These are phyloP conservation scores for Mucor indicus DNA, from an alignment of 371 early-diverging fungal species.

Conservation along the genomic window DNA sequence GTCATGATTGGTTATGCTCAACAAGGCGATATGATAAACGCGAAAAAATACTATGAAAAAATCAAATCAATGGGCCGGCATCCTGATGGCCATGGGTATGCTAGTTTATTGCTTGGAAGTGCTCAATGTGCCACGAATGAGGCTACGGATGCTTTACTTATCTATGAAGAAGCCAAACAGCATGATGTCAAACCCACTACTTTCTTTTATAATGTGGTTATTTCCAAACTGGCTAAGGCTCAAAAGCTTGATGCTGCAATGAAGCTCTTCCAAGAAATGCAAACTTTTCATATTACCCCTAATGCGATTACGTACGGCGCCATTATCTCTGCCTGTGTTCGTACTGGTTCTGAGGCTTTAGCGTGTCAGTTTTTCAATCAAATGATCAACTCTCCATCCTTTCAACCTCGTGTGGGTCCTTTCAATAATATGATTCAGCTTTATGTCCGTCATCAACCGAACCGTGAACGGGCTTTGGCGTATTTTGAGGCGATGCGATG, in stretches of 20 bases:
- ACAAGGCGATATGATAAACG: constrained; percentile 48
- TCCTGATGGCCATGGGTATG: constrained; percentile 53
- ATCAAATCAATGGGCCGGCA: constrained; percentile 42
- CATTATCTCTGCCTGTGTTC: constrained; percentile 60
- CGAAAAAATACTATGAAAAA: constrained; percentile 54
- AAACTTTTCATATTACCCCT: constrained; percentile 39
- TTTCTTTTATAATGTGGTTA: constrained; percentile 65
- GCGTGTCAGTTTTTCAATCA: constrained; percentile 51
- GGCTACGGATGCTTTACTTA: constrained; percentile 50
- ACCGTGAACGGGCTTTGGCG: constrained; percentile 48
- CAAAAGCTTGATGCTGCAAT: constrained; percentile 58
- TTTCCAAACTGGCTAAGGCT: constrained; percentile 61
- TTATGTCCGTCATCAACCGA: constrained; percentile 58
- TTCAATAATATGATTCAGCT: constrained; percentile 69
- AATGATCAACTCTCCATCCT: constrained; percentile 48
- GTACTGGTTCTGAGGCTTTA: constrained; percentile 54
- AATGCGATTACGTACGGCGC: constrained; percentile 64
- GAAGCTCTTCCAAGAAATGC: constrained; percentile 62
- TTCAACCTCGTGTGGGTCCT: constrained; percentile 55
- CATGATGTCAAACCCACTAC: constrained; percentile 57
- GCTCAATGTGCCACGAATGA: constrained; percentile 53
- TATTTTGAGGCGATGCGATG: constrained; percentile 51
- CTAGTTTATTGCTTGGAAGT: constrained; percentile 43
- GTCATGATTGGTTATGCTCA: constrained; percentile 58
- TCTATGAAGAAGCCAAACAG: constrained; percentile 60